Base-by-base conservation (phyloP, 768 basidiomycete species). In the Psilocybe cubensis region DNA sequence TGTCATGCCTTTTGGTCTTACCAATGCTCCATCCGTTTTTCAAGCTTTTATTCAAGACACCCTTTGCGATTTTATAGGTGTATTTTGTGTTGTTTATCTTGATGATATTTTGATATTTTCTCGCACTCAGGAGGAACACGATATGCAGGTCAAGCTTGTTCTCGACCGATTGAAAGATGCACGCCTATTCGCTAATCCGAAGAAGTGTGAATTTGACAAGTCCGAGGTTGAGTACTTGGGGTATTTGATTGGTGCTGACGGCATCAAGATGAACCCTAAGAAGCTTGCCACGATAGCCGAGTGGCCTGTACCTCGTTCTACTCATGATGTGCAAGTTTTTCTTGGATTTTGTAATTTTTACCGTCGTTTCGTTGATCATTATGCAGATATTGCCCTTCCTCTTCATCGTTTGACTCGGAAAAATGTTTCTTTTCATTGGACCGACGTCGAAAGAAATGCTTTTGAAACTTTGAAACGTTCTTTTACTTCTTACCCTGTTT, bases 281-380 rank as follows among this genome's bases (percentile, higher is more conserved):
- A 82, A 81, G 57, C 63, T 81, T 11, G 31, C 68, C 0, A 70
- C 69, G 0, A 69, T 83, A n/a, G 0, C 45, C 0, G 60, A 72
- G 0, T 81, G 80, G 78, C 77, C 75, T 0, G 46, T 12, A 29
- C 64, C 62, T 25, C 24, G 12, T 47, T 35, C 50, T 17, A 28
- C n/a, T 27, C 68, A 69, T 24, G 67, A 79, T 24, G 46, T 79
- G 1, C 74, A 75, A 64, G 64, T 63, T 4, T 82, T 82, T 65
- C 56, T 82, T 1, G 77, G 78, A 3, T 80, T 82, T 54, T 61
- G 67, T 3, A 81, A 80, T 63, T 82, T 79, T 58, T 82, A 81
- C 50, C 56, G 72, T 1, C 52, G 71, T 0, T 81, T 81, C 65
- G 76, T 81, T 17, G 3, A 63, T n/a, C 55, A 69, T 18, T 81